Conservation (phyloP, 495 filamentous ascomycete species). For the Margaritispora aquatica region DNA sequence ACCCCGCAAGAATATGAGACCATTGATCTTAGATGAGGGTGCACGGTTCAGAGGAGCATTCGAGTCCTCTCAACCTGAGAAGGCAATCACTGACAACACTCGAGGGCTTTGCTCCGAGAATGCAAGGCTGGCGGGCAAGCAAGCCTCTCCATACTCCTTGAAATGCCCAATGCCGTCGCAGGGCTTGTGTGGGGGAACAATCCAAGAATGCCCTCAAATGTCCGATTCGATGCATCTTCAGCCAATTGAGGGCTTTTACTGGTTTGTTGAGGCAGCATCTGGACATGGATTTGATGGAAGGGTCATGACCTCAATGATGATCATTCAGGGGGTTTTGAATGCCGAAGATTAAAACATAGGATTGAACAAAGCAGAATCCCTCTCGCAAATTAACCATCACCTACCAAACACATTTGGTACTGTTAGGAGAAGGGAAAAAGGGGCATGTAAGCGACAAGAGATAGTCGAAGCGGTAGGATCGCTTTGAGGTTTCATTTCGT, state of each 20-base stretch:
- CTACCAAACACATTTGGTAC: not conserved
- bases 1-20: not conserved
- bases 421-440: not conserved
- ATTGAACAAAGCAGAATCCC: not conserved
- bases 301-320: slow-evolving; percentile 1
- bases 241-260: not conserved
- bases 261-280: not conserved
- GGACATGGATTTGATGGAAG: not conserved
- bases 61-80: not conserved
- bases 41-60: not conserved
- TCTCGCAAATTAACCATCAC: not conserved
- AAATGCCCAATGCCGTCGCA: not conserved
- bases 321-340: slow-evolving; percentile 4
- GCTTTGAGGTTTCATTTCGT: not conserved
- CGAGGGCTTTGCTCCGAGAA: not conserved
- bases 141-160: not conserved
- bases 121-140: not conserved
- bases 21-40: not conserved
- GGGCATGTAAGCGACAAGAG: not conserved
- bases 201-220: not conserved
- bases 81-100: not conserved
- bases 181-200: not conserved
- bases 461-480: not conserved
- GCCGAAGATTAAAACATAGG: not conserved
- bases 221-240: not conserved